Conservation (phyloP, 805 yeast genomes). For the Scheffersomyces spartinae region DNA sequence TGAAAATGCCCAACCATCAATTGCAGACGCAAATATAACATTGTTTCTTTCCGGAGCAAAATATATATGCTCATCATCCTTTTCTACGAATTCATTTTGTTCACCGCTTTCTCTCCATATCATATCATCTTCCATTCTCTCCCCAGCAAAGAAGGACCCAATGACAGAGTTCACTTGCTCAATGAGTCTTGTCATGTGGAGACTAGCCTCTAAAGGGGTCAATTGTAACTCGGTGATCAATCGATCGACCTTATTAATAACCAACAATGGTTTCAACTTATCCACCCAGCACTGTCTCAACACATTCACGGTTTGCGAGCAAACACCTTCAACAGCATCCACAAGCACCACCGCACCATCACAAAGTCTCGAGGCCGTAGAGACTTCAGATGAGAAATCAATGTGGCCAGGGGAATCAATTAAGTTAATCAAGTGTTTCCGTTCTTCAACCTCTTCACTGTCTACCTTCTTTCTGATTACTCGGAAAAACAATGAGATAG, state of each 20-base stretch:
- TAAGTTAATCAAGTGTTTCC: slow-evolving; percentile 75
- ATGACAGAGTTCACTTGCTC: slow-evolving; percentile 93
- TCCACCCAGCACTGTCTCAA: slow-evolving; percentile 94
- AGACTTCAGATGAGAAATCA: slow-evolving; percentile 92
- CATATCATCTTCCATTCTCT: slow-evolving; percentile 80
- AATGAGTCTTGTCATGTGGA: slow-evolving; percentile 63
- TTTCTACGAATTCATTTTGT: slow-evolving; percentile 46
- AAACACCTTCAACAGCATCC: slow-evolving; percentile 97
- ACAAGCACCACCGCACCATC: slow-evolving; percentile 95
- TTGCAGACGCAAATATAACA: slow-evolving; percentile 82
- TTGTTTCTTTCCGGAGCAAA: slow-evolving; percentile 82
- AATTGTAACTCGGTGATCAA: slow-evolving; percentile 71
- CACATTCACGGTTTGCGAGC: slow-evolving; percentile 94
- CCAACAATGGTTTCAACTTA: slow-evolving; percentile 75
- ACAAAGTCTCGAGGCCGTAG: slow-evolving; percentile 89
- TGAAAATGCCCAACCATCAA: slow-evolving; percentile 97
- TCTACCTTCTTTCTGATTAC: slow-evolving; percentile 37
- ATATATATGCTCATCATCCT: slow-evolving; percentile 71
- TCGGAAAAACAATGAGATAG: slow-evolving; percentile 84
- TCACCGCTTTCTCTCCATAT: slow-evolving; percentile 60
- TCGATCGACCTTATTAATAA: slow-evolving; percentile 85
- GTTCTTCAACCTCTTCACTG: slow-evolving; percentile 18
- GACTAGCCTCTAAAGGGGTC: slow-evolving; percentile 75
- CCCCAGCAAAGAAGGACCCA: slow-evolving; percentile 89
- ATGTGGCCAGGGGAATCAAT: slow-evolving; percentile 99